phyloP scores from a whole-genome alignment of 1,284 basidiomycete species.

The Quambalaria eucalypti region DNA sequence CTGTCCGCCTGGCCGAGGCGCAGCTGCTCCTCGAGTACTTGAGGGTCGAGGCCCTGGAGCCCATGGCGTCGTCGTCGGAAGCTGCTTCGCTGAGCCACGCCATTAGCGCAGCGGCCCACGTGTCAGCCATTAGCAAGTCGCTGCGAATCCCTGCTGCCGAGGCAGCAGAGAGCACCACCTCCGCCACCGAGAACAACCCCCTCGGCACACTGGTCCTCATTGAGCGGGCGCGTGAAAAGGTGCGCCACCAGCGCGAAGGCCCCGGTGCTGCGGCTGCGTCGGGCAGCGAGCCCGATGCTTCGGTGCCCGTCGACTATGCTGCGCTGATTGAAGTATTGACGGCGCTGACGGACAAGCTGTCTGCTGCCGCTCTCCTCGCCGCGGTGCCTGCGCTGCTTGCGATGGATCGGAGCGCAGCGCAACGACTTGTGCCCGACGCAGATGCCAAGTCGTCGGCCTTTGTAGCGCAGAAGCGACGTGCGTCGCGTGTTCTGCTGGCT shows the following conservation, averaged over 20 bases:
- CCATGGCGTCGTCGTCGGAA: constrained; percentile 15
- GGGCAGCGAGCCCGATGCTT: constrained; percentile 38
- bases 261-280: constrained; percentile 7
- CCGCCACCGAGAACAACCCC: constrained; percentile 24
- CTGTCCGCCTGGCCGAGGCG: constrained; percentile 28
- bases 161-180: constrained; percentile 15
- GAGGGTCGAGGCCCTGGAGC: constrained; percentile 16
- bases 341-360: constrained; percentile 61
- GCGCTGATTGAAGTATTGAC: constrained; percentile 64
- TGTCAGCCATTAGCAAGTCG: constrained; percentile 28
- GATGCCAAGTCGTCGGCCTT: constrained; percentile 42
- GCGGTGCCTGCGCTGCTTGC: constrained; percentile 77
- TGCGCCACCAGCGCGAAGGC: too few species aligned
- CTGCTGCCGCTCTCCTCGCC: constrained; percentile 64
- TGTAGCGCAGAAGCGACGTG: constrained; percentile 51
- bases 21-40: constrained; percentile 34
- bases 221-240: constrained; percentile 50
- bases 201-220: constrained; percentile 50
- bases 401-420: constrained; percentile 55
- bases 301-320: constrained; percentile 65
- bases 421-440: constrained; percentile 19
- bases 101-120: constrained; percentile 31
- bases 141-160: constrained; percentile 16
- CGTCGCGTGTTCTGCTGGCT: constrained; percentile 60
- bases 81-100: constrained; percentile 27